These are phyloP conservation scores for Yamagishiella unicocca DNA, from an alignment of 139 green algal species.

Conservation along the genomic window DNA sequence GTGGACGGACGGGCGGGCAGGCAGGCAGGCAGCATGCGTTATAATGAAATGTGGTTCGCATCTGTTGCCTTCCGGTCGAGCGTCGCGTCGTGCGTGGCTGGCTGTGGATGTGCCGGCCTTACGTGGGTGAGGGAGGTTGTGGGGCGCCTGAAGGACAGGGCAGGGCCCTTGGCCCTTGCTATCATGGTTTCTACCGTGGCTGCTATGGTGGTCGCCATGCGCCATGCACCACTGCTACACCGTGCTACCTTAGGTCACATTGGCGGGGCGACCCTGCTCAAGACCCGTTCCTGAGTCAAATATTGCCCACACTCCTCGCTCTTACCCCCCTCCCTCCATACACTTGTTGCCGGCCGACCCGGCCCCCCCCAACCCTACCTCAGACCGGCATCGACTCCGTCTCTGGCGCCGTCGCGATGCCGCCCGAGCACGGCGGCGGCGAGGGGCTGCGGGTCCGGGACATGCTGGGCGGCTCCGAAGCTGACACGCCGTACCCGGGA, in stretches of 20 bases:
- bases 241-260: too few relatives aligned
- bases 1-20: too few relatives aligned
- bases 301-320: neutral
- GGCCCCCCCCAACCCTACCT: neutral
- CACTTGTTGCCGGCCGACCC: neutral
- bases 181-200: neutral
- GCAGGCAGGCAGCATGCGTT: neutral
- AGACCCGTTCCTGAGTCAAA: neutral
- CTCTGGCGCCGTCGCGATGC: neutral
- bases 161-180: too few relatives aligned
- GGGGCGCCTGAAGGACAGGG: too few relatives aligned
- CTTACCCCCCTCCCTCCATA: neutral
- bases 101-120: too few relatives aligned
- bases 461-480: slow-evolving; percentile 13
- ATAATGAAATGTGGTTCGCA: too few relatives aligned
- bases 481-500: slow-evolving; percentile 42
- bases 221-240: too few relatives aligned
- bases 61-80: too few relatives aligned
- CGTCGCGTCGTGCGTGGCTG: too few relatives aligned
- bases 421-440: neutral
- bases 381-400: slow-evolving; percentile 25
- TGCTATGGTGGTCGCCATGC: neutral
- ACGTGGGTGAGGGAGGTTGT: too few relatives aligned
- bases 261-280: too few relatives aligned
- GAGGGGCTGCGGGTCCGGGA: neutral